Base-by-base conservation (phyloP, 192 early-diverging fungal species). In the Kickxella alabastrina region DNA sequence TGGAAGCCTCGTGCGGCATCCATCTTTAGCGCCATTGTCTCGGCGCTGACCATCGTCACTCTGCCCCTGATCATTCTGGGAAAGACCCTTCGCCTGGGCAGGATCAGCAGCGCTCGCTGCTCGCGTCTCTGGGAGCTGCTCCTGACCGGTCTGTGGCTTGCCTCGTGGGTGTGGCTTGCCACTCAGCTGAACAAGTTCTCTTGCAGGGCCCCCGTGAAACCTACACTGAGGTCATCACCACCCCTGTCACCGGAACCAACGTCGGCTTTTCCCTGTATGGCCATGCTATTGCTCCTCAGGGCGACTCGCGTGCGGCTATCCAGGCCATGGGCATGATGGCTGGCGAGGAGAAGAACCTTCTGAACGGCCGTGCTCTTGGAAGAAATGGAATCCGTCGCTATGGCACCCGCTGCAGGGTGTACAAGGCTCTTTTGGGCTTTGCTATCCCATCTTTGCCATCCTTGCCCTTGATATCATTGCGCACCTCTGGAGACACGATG, bases 1-100 rank as follows among this genome's bases (percentile, higher is more conserved):
- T 75, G 71, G 71, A 75, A 75, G 60, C 71, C 71, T 4, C 71
- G 71, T 36, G 64, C 71, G 4, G 71, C 49, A 18, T 75, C 71
- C 6, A 67, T 75, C 40, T 75, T 62, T 53, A 67, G 64, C 9
- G 71, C 71, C 10, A 63, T 75, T 1, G 61, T 75, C 6, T 61
- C 71, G 25, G 56, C 51, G 4, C 44, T 75, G 36, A 75, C 71
- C 10, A 67, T 67, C 26, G 52, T 75, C 23, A 67, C 64, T 0
- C 53, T 67, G 12, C 64, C 71, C 3, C 34, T 67, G 2, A 32
- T 75, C n/a, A 39, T 75, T 14, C 49, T 75, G 39, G 65, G 64
- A 52, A 75, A 68, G 49, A 18, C 48, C 10, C 52, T 67, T 43
- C 51, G 64, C 12, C 40, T 73, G 17, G 52, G 51, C 12, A 47